Percentiles rank a stretch among this genome's conserved stretches.
Evolutionary conservation across 768 basidiomycete species (phyloP).

Genomic region (Tulasnella sp.): DNA sequence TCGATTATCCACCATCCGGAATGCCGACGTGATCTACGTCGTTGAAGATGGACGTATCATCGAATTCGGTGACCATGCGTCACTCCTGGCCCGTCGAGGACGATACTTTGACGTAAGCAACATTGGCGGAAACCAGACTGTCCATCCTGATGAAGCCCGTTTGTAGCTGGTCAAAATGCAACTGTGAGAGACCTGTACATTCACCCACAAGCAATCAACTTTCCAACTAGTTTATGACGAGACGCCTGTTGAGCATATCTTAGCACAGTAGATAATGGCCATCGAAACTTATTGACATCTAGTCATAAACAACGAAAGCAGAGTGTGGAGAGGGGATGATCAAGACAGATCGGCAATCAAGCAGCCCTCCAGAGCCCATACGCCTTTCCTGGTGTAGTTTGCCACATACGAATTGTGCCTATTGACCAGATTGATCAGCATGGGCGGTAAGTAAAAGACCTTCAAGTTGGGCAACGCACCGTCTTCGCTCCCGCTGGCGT

Average conservation of each 20-base stretch:
- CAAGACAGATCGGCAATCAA: background rate
- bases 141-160: background rate
- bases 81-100: conserved; percentile 20
- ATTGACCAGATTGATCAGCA: conserved; percentile 30
- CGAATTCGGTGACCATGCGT: conserved; percentile 22
- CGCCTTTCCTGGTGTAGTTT: conserved; percentile 84
- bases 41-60: conserved; percentile 23
- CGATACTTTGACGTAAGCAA: conserved; percentile 21
- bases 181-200: background rate
- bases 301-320: background rate
- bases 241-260: background rate
- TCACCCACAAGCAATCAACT: background rate
- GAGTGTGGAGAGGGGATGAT: background rate
- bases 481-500: conserved; percentile 88
- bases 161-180: background rate
- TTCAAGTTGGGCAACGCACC: background rate
- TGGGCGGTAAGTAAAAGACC: background rate
- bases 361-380: conserved; percentile 61
- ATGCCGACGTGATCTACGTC: conserved; percentile 23
- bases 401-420: conserved; percentile 95
- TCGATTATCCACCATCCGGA: conserved; percentile 21
- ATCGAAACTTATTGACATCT: background rate
- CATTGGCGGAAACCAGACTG: background rate
- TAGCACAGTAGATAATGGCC: background rate
- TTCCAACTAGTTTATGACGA: too few relatives aligned